Evolutionary conservation across 495 filamentous ascomycete species (phyloP).

Genomic region (Glutinoglossum americanum): DNA sequence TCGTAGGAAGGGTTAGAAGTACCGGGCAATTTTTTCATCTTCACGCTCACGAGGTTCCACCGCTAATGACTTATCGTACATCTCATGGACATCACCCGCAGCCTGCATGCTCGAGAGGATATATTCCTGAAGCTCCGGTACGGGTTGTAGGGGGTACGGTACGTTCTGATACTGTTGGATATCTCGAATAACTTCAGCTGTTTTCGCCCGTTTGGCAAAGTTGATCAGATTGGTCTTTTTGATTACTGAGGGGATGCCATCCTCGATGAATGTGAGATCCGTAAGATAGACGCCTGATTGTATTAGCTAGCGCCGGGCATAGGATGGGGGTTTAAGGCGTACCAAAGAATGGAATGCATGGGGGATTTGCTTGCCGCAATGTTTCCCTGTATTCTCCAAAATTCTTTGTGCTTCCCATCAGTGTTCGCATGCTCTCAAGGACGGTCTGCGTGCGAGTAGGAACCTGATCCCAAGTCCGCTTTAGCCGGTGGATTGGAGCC

Average conservation of each 20-base stretch:
- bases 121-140: slow-evolving; percentile 88
- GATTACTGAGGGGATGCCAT: slow-evolving; percentile 85
- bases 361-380: slow-evolving; percentile 77
- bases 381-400: slow-evolving; percentile 92
- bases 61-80: slow-evolving; percentile 87
- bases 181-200: slow-evolving; percentile 90
- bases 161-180: slow-evolving; percentile 98
- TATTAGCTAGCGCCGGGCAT: slow-evolving; percentile 1
- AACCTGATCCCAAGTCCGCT: slow-evolving; percentile 86
- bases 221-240: slow-evolving; percentile 94
- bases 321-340: slow-evolving; percentile 15
- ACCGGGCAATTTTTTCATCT: slow-evolving; percentile 84
- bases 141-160: slow-evolving; percentile 71
- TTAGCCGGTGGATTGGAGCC: slow-evolving; percentile 81
- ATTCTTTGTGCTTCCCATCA: slow-evolving; percentile 97
- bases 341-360: slow-evolving; percentile 98
- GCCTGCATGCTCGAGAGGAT: slow-evolving; percentile 86
- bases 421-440: slow-evolving; percentile 71
- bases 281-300: slow-evolving; percentile 77
- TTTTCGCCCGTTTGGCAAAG: slow-evolving; percentile 94
- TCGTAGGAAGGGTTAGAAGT: slow-evolving; percentile 8
- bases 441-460: slow-evolving; percentile 58
- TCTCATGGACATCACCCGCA: slow-evolving; percentile 90
- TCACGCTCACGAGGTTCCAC: slow-evolving; percentile 90
- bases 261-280: slow-evolving; percentile 95